A percentile compares a stretch with the other conserved stretches of the same genome.
These are phyloP conservation scores for Phytopythium kandeliae DNA, from an alignment of 352 stramenopile genomes.

Conservation along the genomic window DNA sequence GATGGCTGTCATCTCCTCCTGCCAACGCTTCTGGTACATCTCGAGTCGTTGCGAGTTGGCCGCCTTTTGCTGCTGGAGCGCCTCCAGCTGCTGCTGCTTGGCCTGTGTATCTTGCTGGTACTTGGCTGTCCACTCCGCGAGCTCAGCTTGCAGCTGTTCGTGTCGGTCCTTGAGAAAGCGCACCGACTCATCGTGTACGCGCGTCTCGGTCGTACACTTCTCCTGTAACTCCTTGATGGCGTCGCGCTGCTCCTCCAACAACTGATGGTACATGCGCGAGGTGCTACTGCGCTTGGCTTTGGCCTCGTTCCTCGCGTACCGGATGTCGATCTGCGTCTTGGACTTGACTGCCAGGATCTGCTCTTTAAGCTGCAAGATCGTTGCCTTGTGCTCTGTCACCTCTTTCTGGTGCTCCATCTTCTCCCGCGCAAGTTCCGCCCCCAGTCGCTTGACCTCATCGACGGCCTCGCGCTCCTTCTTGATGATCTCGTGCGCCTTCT, in stretches of 20 bases:
- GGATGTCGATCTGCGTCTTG: constrained; percentile 79
- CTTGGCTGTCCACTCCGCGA: constrained; percentile 70
- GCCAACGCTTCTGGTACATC: constrained; percentile 62
- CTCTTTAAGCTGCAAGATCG: constrained; percentile 80
- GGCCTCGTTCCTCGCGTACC: constrained; percentile 74
- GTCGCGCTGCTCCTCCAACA: constrained; percentile 71
- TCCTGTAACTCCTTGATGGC: constrained; percentile 60
- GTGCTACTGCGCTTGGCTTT: constrained; percentile 83
- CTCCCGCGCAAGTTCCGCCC: constrained; percentile 69
- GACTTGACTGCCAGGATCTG: constrained; percentile 80
- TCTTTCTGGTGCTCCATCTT: constrained; percentile 77
- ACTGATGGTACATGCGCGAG: constrained; percentile 68
- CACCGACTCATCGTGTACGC: constrained; percentile 73
- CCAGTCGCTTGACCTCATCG: constrained; percentile 84
- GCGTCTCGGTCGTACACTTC: constrained; percentile 55
- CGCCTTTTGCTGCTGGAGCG: constrained; percentile 50
- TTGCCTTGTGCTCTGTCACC: constrained; percentile 54
- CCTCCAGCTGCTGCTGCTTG: constrained; percentile 57
- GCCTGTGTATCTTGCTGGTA: constrained; percentile 78
- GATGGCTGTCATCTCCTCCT: constrained; percentile 63
- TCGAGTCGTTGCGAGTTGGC: constrained; percentile 57
- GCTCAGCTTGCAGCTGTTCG: constrained; percentile 51
- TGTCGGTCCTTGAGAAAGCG: constrained; percentile 79
- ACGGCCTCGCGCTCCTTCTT: constrained; percentile 83
- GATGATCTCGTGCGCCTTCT: constrained; percentile 77